Evolutionary conservation across 257 asterid species (phyloP).

Genomic region (Solanum boliviense): DNA sequence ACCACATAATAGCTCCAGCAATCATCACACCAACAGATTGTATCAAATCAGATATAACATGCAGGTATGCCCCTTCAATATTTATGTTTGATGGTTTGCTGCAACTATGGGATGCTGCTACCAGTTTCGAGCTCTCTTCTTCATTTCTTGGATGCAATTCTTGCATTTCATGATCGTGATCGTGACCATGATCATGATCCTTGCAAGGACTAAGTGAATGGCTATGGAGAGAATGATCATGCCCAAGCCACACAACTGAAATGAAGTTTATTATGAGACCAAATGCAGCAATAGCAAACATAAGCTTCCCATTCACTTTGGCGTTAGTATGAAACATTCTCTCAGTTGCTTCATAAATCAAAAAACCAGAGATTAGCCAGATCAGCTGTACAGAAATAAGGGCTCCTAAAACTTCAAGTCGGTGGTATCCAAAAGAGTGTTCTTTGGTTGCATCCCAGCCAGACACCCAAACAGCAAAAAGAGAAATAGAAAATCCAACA

Average conservation of each 20-base stretch:
- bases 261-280: constrained; percentile 55
- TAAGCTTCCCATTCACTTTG: constrained; percentile 51
- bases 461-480: constrained; percentile 55
- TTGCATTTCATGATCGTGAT: constrained; percentile 2
- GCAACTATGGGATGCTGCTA: constrained; percentile 16
- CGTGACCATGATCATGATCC: constrained; percentile 5
- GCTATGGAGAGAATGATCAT: constrained; percentile 43
- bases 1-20: constrained; percentile 69
- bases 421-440: constrained; percentile 63
- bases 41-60: constrained; percentile 53
- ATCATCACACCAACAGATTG: constrained; percentile 80
- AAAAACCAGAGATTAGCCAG: constrained; percentile 49
- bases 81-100: constrained; percentile 36
- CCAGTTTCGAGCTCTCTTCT: constrained; percentile 22
- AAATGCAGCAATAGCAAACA: constrained; percentile 63
- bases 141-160: constrained; percentile 8
- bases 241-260: constrained; percentile 62
- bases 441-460: constrained; percentile 60
- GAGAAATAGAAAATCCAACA: constrained; percentile 57
- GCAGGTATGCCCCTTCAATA: constrained; percentile 76
- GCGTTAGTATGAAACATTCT: constrained; percentile 30
- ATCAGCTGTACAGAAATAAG: constrained; percentile 66
- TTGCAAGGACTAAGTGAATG: constrained; percentile 20
- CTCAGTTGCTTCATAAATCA: constrained; percentile 55
- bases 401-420: constrained; percentile 75